Conservation (phyloP, 1,284 basidiomycete species). For the Moniliophthora roreri region DNA sequence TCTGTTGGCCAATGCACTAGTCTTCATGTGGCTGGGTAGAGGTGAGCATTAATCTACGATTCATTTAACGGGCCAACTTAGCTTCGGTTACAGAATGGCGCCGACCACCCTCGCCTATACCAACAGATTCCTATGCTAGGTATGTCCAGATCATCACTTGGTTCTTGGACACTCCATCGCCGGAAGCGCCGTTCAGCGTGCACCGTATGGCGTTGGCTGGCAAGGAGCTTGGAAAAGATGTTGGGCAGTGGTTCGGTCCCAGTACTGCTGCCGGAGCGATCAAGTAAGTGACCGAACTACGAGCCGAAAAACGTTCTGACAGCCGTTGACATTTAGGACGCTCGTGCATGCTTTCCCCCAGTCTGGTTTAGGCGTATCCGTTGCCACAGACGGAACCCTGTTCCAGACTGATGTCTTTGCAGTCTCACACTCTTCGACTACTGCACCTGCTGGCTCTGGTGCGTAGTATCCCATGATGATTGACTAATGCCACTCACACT, state of each 20-base stretch:
- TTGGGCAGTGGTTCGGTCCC: slow-evolving; percentile 98
- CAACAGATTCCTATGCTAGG: slow-evolving; percentile 63
- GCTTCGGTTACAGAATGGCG: slow-evolving; percentile 69
- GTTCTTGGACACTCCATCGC: slow-evolving; percentile 92
- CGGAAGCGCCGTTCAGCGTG: slow-evolving; percentile 91
- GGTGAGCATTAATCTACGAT: slow-evolving; percentile 47
- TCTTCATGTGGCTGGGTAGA: slow-evolving; percentile 83
- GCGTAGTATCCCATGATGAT: slow-evolving; percentile 4
- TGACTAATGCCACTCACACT: background rate
- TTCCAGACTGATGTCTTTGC: slow-evolving; percentile 86
- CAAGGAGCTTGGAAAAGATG: slow-evolving; percentile 92
- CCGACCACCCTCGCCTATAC: slow-evolving; percentile 59
- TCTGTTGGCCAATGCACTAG: slow-evolving; percentile 85
- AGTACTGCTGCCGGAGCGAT: slow-evolving; percentile 96
- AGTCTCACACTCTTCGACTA: slow-evolving; percentile 60
- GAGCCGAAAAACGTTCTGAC: background rate
- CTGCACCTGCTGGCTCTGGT: slow-evolving; percentile 23
- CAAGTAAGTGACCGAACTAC: slow-evolving; percentile 50
- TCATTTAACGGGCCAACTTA: slow-evolving; percentile 8
- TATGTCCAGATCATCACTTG: slow-evolving; percentile 91
- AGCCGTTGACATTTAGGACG: slow-evolving; percentile 42
- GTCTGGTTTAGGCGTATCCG: slow-evolving; percentile 79
- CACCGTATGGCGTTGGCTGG: slow-evolving; percentile 96
- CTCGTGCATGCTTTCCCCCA: slow-evolving; percentile 82
- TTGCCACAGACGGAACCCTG: slow-evolving; percentile 82